phyloP scores from a whole-genome alignment of 805 yeast genomes.

The Candida nonsorbophila region DNA sequence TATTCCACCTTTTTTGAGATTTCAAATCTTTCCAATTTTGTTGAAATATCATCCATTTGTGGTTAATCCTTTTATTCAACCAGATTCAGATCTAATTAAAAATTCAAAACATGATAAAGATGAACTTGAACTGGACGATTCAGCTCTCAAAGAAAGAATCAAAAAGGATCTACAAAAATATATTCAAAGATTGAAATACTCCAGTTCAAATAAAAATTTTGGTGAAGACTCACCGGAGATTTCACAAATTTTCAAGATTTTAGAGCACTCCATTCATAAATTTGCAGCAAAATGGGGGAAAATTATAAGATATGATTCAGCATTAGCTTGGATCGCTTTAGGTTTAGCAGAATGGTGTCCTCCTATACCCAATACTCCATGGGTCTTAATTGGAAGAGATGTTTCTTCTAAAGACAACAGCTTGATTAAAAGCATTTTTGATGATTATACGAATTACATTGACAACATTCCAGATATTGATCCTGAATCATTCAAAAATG shows the following conservation, averaged over 20 bases:
- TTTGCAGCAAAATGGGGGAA: slow-evolving; percentile 78
- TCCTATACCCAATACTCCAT: slow-evolving; percentile 48
- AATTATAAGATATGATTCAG: slow-evolving; percentile 70
- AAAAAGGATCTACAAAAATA: slow-evolving; percentile 58
- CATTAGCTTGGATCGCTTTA: slow-evolving; percentile 82
- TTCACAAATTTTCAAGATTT: slow-evolving; percentile 49
- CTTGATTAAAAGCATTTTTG: slow-evolving; percentile 26
- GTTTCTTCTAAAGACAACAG: slow-evolving; percentile 17
- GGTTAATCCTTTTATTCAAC: slow-evolving; percentile 62
- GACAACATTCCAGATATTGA: slow-evolving; percentile 17
- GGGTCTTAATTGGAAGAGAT: slow-evolving; percentile 54
- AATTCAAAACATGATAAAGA: neutral
- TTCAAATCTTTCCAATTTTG: slow-evolving; percentile 78
- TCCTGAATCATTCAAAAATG: slow-evolving; percentile 13
- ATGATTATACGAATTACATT: slow-evolving; percentile 35
- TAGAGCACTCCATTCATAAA: slow-evolving; percentile 56
- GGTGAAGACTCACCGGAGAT: slow-evolving; percentile 16
- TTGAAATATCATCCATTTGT: slow-evolving; percentile 84
- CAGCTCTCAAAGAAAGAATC: slow-evolving; percentile 26
- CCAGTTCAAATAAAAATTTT: slow-evolving; percentile 16
- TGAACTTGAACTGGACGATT: neutral
- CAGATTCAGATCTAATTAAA: slow-evolving; percentile 34
- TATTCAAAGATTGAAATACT: slow-evolving; percentile 40
- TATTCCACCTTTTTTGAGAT: slow-evolving; percentile 75
- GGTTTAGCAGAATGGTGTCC: slow-evolving; percentile 89